Evolutionary conservation across 2,329 filamentous ascomycete genomes (phyloP), one percentile per base, ranked within the genome.

Genomic region (Triangularia setosa): DNA sequence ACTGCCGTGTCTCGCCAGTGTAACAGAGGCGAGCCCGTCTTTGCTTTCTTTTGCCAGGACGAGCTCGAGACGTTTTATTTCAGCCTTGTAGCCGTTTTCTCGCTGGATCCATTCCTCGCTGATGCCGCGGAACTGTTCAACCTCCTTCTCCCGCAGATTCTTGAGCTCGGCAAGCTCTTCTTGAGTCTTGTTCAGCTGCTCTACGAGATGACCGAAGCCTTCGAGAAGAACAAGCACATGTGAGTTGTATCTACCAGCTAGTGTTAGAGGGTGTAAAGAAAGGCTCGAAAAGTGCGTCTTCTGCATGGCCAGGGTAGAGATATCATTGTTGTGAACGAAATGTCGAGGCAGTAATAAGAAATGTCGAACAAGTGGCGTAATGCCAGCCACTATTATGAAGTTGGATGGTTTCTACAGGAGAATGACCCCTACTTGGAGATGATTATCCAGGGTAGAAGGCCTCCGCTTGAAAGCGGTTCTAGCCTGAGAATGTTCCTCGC

Each of bases 11-110:
- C 80, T 75, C 12, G 79, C 79, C 24, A 82, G 65, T 0, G 77
- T 72, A 2, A 83, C 80, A n/a, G 78, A 77, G 62, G 78, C 79
- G 30, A 82, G 72, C 2, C 80, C 79, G 25, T 77, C 74, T 18
- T 68, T 72, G n/a, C 75, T 77, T 40, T 72, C 65, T 25, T 68
- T 71, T 9, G 76, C 75, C 27, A 80, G 66, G 2, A 74, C 64
- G 8, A 77, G 66, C 64, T 80, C 78, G 9, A 80, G 73, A 14
- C 76, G 67, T 67, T 77, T 74, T 71, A 83, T 74, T 69, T 80
- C 74, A 24, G 70, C 72, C 62, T 75, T 76, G 64, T 78, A 79
- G 40, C 75, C 72, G 1, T 66, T 53, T 65, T 81, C 79, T 2
- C 76, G 71, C 58, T 72, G 68, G n/a, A 75, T 68, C 74, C 77